Percentiles rank a stretch among this genome's conserved stretches.
phyloP scores from a whole-genome alignment of 768 basidiomycete genomes.

The Galerina sulciceps region DNA sequence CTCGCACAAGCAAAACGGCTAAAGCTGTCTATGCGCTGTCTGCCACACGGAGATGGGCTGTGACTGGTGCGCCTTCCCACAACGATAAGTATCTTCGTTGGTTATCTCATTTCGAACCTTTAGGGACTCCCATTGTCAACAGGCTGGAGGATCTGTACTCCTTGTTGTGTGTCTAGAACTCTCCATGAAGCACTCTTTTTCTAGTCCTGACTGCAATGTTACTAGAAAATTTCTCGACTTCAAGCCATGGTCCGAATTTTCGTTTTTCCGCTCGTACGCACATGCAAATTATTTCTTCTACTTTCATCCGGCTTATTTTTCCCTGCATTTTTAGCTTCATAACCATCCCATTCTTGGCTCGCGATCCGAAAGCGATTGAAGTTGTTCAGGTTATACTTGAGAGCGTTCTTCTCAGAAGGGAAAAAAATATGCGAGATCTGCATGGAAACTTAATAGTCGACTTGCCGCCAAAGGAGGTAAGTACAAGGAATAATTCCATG shows the following conservation, averaged over 20 bases:
- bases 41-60: constrained; percentile 85
- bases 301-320: not conserved
- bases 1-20: constrained; percentile 83
- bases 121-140: constrained; percentile 94
- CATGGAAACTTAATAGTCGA: constrained; percentile 90
- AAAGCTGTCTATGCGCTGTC: constrained; percentile 86
- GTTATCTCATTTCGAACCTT: not conserved
- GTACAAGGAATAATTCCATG: not conserved
- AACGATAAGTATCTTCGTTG: not conserved
- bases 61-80: constrained; percentile 61
- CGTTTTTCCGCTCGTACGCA: constrained; percentile 88
- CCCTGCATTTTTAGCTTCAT: constrained; percentile 67
- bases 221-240: constrained; percentile 76
- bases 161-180: constrained; percentile 48
- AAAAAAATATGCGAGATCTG: constrained; percentile 89
- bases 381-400: constrained; percentile 95
- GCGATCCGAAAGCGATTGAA: constrained; percentile 91
- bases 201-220: not conserved
- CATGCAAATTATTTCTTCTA: not conserved
- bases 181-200: not conserved
- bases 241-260: constrained; percentile 79
- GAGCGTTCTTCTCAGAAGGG: constrained; percentile 83
- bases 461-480: constrained; percentile 82
- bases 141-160: constrained; percentile 91
- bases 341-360: constrained; percentile 88